These are phyloP conservation scores for Cryptosporidium ubiquitum DNA, from an alignment of 169 alveolate genomes.

Conservation along the genomic window DNA sequence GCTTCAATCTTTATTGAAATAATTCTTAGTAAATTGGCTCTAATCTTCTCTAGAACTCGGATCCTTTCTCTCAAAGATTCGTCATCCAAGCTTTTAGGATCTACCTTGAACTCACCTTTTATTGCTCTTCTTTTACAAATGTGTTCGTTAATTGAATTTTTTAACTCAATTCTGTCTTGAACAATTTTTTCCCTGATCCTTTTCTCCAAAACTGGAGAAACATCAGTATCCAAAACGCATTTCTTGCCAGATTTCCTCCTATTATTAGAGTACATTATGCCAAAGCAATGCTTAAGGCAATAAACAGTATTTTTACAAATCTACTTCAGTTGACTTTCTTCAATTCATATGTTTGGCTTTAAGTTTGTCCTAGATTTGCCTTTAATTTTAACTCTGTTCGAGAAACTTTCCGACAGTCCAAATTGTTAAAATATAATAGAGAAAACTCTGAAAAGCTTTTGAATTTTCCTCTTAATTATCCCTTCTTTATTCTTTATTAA, in stretches of 20 bases:
- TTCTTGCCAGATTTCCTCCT: constrained; percentile 51
- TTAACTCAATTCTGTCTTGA: constrained; percentile 27
- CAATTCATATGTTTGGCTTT: neutral
- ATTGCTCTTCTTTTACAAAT: neutral
- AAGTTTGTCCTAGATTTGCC: neutral
- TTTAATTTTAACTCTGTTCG: neutral
- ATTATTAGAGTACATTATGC: constrained; percentile 24
- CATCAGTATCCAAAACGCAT: constrained; percentile 44
- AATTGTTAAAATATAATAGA: neutral
- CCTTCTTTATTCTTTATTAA: neutral
- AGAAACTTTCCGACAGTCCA: neutral
- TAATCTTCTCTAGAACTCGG: constrained; percentile 2
- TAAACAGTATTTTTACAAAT: neutral
- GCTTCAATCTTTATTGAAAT: constrained; percentile 5
- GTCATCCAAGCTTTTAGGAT: neutral
- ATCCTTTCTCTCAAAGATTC: constrained; percentile 10
- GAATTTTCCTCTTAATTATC: neutral
- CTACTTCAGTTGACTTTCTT: neutral
- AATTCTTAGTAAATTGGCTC: constrained; percentile 5
- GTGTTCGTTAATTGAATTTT: constrained; percentile 6
- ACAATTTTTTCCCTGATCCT: constrained; percentile 24
- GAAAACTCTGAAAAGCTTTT: too few species aligned
- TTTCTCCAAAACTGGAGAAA: constrained; percentile 4
- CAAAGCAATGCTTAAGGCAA: neutral
- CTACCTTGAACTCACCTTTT: neutral